These are phyloP conservation scores for Cavenderia fasciculata DNA, from an alignment of 78 protist species.

Conservation along the genomic window DNA sequence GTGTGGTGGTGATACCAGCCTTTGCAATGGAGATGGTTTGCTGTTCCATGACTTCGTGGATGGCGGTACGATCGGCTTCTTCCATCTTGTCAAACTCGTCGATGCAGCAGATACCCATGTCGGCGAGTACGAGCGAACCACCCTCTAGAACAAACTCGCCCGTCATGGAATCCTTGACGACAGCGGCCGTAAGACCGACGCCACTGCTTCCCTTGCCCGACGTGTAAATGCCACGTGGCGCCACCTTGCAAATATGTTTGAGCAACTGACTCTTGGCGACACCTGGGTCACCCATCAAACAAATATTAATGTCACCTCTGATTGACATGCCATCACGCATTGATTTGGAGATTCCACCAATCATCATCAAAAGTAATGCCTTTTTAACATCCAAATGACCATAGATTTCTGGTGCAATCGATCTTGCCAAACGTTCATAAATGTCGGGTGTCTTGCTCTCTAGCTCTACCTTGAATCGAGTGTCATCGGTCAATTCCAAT, in stretches of 20 bases:
- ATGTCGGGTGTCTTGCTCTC: neutral
- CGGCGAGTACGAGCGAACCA: slow-evolving; percentile 96
- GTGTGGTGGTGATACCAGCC: slow-evolving; percentile 99
- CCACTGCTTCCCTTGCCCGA: slow-evolving; percentile 98
- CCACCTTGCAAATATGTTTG: slow-evolving; percentile 84
- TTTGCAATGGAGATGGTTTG: slow-evolving; percentile 99
- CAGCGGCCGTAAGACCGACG: slow-evolving; percentile 99
- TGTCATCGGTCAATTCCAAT: slow-evolving; percentile 43
- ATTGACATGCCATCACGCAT: slow-evolving; percentile 96
- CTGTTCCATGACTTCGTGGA: slow-evolving; percentile 99
- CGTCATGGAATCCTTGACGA: slow-evolving; percentile 97
- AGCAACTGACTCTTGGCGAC: slow-evolving; percentile 99
- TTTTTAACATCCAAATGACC: slow-evolving; percentile 99
- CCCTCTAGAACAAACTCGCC: slow-evolving; percentile 96
- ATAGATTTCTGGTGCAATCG: slow-evolving; percentile 99
- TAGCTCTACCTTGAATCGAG: neutral
- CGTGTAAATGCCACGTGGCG: slow-evolving; percentile 97
- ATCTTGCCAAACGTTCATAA: slow-evolving; percentile 83
- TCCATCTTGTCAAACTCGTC: slow-evolving; percentile 99
- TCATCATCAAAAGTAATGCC: slow-evolving; percentile 95
- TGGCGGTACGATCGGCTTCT: slow-evolving; percentile 97
- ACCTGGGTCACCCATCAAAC: slow-evolving; percentile 99
- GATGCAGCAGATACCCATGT: slow-evolving; percentile 99
- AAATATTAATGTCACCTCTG: slow-evolving; percentile 98
- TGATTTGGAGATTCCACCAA: slow-evolving; percentile 89